Base-by-base conservation (phyloP, 768 basidiomycete genomes). In the Tremella yokohamensis region DNA sequence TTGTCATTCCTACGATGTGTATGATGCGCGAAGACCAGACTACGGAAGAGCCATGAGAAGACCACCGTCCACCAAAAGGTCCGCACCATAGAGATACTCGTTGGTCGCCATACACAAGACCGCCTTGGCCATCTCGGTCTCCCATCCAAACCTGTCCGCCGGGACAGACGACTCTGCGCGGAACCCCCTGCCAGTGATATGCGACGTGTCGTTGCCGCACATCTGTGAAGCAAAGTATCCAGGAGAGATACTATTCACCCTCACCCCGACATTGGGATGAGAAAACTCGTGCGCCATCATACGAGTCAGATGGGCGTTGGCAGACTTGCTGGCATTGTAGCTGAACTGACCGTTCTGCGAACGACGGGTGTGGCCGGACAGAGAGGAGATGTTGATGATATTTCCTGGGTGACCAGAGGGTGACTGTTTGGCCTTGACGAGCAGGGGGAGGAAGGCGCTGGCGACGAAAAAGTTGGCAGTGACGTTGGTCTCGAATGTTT, bases 401-500 rank as follows among this genome's bases (percentile, higher is more conserved):
- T 71, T 72, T 8, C 68, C 77, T 7, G 79, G 76, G 54, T 77
- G 63, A 60, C 12, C 57, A 60, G 16, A 52, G 38, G 12, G 54
- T 45, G 13, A 80, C 78, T 70, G 88, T 89, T 70, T 69, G 16
- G 87, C 88, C 65, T 83, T 82, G 68, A 87, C 83, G 25, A 90
- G 78, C 16, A 90, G 79, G 62, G 88, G 89, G 61, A 90, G 81
- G 78, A 90, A 90, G 7, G 87, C 88, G 29, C 89, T 81, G 2
- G 88, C 85, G 20, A 83, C 84, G 77, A 86, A 88, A 75, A 87
- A 89, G 37, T 82, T 79, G 3, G 71, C 66, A 13, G 71, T 63
- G 42, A 57, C 60, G 53, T 73, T 73, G 66, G 64, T 70, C 19
- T 50, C 38, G 58, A 58, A 73, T 12, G 58, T 50, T 11, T 50